These are phyloP conservation scores for Phlebiopsis gigantea DNA, from an alignment of 768 basidiomycete species.

Conservation along the genomic window DNA sequence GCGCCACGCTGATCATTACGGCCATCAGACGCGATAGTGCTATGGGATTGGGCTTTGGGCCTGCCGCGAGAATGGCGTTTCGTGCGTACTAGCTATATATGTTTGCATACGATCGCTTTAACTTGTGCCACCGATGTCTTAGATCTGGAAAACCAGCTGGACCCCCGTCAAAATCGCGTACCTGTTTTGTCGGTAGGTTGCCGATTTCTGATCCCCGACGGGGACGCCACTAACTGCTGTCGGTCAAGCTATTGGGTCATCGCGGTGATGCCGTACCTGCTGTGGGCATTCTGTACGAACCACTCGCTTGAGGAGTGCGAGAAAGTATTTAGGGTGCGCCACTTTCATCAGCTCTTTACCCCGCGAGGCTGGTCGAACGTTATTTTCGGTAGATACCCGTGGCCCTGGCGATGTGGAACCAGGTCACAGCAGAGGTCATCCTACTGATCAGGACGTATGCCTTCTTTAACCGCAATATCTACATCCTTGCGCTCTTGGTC, in stretches of 20 bases:
- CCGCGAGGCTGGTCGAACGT: background rate
- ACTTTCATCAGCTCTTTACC: conserved; percentile 1
- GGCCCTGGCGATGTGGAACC: conserved; percentile 82
- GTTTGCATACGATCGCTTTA: background rate
- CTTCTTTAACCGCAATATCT: conserved; percentile 76
- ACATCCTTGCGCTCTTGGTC: conserved; percentile 58
- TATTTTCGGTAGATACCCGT: conserved; percentile 57
- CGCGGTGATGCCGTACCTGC: conserved; percentile 68
- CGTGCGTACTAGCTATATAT: conserved; percentile 35
- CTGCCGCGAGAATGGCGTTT: conserved; percentile 74
- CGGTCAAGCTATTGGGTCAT: conserved; percentile 74
- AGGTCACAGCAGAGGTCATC: conserved; percentile 78
- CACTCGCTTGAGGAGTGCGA: conserved; percentile 61
- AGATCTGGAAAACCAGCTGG: conserved; percentile 84
- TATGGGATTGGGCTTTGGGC: conserved; percentile 85
- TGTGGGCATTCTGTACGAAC: conserved; percentile 71
- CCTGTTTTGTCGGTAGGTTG: conserved; percentile 72
- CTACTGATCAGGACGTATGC: conserved; percentile 82
- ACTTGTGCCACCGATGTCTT: background rate
- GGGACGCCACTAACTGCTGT: background rate
- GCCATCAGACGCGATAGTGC: conserved; percentile 63
- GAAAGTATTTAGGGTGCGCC: conserved; percentile 59
- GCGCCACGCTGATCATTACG: conserved; percentile 4
- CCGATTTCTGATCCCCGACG: conserved; percentile 14
- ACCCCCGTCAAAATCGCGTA: conserved; percentile 81